Evolutionary conservation across 805 yeast species (phyloP), one percentile per base, ranked within the genome.

Genomic region (Saccharomycopsis microspora): DNA sequence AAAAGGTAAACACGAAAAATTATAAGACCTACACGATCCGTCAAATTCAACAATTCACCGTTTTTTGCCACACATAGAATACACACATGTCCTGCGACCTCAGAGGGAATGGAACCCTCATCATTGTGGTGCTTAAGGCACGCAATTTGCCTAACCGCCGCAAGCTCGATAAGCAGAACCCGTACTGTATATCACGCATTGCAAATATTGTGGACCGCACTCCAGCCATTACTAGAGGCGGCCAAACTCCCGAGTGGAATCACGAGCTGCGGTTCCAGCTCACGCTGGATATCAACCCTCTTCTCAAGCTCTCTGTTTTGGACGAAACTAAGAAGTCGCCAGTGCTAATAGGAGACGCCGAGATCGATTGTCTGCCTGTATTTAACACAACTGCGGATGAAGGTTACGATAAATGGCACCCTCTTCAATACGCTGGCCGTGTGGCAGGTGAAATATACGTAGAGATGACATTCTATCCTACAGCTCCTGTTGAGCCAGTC

Each of bases 161-260:
- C 36, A 85, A 82, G 53, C 69, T 90, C 45, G 97, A 94, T 58
- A 93, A 93, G 58, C 98, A 93, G 64, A 83, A 85, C 54, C 98
- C 97, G 2, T 89, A 86, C 64, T 83, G 88, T 51, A 78, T 90
- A 4, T 71, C 85, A 8, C 69, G 97, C 48, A 71, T 93, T 4
- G 90, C 89, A 32, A 86, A 85, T 51, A 75, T 76, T 56, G 90
- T 94, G 6, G 80, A 84, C 54, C 78, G 82, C 58, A 86, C 97
- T 1, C 80, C 78, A 35, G 73, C 86, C 0, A 79, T 85, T 50
- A 74, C 76, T 45, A 68, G 97, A 55, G 98, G 96, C 1, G 98
- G 98, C 1, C 98, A 93, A 60, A 83, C 85, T 4, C 98, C 98
- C 1, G 75, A 70, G 27, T 93, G 97, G 86, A 80, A 85, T 51